A percentile compares a stretch with the other conserved stretches of the same genome.
These are phyloP conservation scores for Claviceps humidiphila DNA, from an alignment of 2,329 filamentous ascomycete genomes.

Conservation along the genomic window DNA sequence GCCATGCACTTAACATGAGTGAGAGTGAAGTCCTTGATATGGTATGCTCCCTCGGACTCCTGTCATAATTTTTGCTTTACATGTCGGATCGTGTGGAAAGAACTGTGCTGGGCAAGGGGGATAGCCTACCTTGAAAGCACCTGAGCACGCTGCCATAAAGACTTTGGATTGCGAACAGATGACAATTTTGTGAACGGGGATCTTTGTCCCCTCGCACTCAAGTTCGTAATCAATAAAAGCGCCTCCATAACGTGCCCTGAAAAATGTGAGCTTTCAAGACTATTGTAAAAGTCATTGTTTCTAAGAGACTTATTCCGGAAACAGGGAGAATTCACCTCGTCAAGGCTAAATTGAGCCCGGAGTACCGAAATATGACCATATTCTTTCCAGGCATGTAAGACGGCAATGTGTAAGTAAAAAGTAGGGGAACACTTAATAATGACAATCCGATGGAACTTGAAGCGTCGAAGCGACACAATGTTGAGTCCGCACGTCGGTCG, in stretches of 20 bases:
- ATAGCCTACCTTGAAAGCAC: not conserved
- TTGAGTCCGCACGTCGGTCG: not conserved
- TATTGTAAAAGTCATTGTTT: too few relatives aligned
- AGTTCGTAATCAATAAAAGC: not conserved
- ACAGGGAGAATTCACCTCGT: not conserved
- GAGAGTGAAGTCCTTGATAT: not conserved
- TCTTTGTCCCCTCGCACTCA: not conserved
- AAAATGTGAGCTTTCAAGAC: not conserved
- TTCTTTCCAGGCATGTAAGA: not conserved
- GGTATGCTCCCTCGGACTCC: not conserved
- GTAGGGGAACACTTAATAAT: not conserved
- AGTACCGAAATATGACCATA: not conserved
- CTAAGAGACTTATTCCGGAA: too few relatives aligned
- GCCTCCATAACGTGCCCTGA: not conserved
- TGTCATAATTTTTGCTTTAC: not conserved
- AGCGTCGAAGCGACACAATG: not conserved
- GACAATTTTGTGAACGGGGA: not conserved
- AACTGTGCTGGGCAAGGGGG: not conserved
- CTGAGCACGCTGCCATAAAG: constrained; percentile 1
- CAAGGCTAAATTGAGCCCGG: not conserved
- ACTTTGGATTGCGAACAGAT: constrained; percentile 1
- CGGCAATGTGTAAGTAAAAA: not conserved
- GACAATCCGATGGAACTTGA: not conserved
- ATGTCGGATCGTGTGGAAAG: not conserved
- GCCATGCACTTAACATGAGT: not conserved